Evolutionary conservation across 176 grass and related monocot species (phyloP), one percentile per base, ranked within the genome.

Genomic region (Puya raimondii): DNA sequence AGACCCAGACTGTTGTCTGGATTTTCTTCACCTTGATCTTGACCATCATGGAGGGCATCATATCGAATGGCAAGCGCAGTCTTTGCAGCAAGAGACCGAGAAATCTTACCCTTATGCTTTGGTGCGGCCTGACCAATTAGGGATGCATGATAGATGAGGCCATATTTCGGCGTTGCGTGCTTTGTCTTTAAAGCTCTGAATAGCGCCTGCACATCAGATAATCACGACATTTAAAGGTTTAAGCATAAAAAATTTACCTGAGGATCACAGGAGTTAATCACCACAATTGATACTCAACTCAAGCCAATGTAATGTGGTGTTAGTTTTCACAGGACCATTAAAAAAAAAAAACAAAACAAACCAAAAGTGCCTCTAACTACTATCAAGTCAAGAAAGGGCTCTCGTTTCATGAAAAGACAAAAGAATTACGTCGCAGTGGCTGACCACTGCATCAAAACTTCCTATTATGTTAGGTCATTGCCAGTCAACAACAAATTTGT

Each of bases 171-270:
- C n/a, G 87, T 96, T 63, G 87, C 61, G 49, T 91, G 91, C 63
- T 96, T 96, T 11, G 87, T 76, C 85, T 91, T 96, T 65, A 96
- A 74, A 76, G 88, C 87, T 91, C 88, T 88, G 70, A 96, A 96
- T 49, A 96, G 86, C 17, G 91, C 91, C 82, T 96, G 77, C 18
- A 70, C 4, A 87, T 18, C 63, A 59, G 54, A 59, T 59, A 17
- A 59, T 10, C 15, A 20, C n/a, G 10, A 20, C 54, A 59, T 59
- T 15, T 59, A 9, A 59, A 21, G 11, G 15, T 21, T 59, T 18
- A 21, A 21, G 20, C 16, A 16, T 8, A 1, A 59, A 59, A 59
- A 17, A 18, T 10, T 59, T 17, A 42, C 33, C 33, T 0, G 33
- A 42, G 33, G 33, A 42, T 42, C 33, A 1, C 5, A 42, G 33